A percentile compares a stretch with the other conserved stretches of the same genome.
Conservation (phyloP, 1,284 basidiomycete species). For the Boletus nobilissimus region DNA sequence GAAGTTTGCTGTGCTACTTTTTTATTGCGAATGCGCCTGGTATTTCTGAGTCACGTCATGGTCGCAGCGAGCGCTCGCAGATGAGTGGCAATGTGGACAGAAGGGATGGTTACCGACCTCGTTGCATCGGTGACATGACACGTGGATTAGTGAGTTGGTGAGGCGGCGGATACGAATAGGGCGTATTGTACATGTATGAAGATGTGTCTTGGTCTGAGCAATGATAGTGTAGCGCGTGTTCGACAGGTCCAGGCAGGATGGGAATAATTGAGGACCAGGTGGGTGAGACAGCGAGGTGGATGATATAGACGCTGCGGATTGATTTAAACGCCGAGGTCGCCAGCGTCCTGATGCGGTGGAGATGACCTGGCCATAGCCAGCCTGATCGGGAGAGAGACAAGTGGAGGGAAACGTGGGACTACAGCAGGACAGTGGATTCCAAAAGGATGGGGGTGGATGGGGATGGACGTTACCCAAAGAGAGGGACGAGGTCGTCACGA, state of each 20-base stretch:
- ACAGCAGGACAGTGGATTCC: constrained; percentile 32
- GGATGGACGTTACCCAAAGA: constrained; percentile 73
- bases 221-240: constrained; percentile 40
- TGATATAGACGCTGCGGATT: constrained; percentile 41
- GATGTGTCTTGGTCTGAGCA: constrained; percentile 41
- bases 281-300: constrained; percentile 39
- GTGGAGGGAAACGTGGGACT: constrained; percentile 79
- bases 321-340: constrained; percentile 62
- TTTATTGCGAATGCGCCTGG: too few relatives aligned
- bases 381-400: constrained; percentile 82
- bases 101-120: constrained; percentile 40
- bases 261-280: constrained; percentile 44
- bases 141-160: constrained; percentile 45
- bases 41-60: not conserved
- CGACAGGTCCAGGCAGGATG: constrained; percentile 37
- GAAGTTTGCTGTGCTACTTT: too few relatives aligned
- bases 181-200: constrained; percentile 39
- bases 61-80: constrained; percentile 43
- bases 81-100: constrained; percentile 45
- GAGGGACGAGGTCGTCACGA: constrained; percentile 80
- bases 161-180: constrained; percentile 45
- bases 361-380: constrained; percentile 83
- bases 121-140: constrained; percentile 41
- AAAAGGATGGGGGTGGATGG: constrained; percentile 5
- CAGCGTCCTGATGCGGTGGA: constrained; percentile 69